phyloP scores from a whole-genome alignment of 768 basidiomycete species.

The Termitomyces sp. region DNA sequence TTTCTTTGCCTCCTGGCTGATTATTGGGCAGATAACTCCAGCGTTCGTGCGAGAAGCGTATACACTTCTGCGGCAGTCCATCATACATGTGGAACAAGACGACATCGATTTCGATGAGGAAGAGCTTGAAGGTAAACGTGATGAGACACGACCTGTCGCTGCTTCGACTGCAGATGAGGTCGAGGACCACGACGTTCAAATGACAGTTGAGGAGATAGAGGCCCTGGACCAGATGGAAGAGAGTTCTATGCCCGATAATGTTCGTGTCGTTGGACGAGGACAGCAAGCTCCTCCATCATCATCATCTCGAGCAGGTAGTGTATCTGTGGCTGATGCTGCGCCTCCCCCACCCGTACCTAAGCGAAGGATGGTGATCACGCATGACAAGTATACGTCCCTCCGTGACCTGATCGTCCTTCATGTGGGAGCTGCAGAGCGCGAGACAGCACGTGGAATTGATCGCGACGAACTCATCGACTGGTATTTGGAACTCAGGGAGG shows the following conservation, averaged over 20 bases:
- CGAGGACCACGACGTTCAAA: slow-evolving; percentile 50
- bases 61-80: slow-evolving; percentile 89
- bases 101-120: slow-evolving; percentile 98
- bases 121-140: slow-evolving; percentile 57
- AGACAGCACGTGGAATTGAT: slow-evolving; percentile 73
- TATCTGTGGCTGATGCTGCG: slow-evolving; percentile 29
- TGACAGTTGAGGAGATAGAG: slow-evolving; percentile 57
- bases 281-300: slow-evolving; percentile 26
- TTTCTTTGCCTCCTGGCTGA: not conserved
- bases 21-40: slow-evolving; percentile 73
- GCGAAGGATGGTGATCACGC: slow-evolving; percentile 86
- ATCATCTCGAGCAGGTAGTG: slow-evolving; percentile 34
- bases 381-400: slow-evolving; percentile 90
- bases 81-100: slow-evolving; percentile 99
- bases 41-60: slow-evolving; percentile 95
- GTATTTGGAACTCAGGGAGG: slow-evolving; percentile 91
- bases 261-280: slow-evolving; percentile 26
- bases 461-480: slow-evolving; percentile 92
- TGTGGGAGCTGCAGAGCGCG: slow-evolving; percentile 69
- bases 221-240: slow-evolving; percentile 47
- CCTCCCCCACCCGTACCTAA: slow-evolving; percentile 47
- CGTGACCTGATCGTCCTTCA: slow-evolving; percentile 87
- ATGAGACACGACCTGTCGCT: slow-evolving; percentile 27
- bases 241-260: slow-evolving; percentile 35
- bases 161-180: slow-evolving; percentile 25